A percentile compares a stretch with the other conserved stretches of the same genome.
These are phyloP conservation scores for Phlebiopsis gigantea DNA, from an alignment of 768 basidiomycete genomes.

Conservation along the genomic window DNA sequence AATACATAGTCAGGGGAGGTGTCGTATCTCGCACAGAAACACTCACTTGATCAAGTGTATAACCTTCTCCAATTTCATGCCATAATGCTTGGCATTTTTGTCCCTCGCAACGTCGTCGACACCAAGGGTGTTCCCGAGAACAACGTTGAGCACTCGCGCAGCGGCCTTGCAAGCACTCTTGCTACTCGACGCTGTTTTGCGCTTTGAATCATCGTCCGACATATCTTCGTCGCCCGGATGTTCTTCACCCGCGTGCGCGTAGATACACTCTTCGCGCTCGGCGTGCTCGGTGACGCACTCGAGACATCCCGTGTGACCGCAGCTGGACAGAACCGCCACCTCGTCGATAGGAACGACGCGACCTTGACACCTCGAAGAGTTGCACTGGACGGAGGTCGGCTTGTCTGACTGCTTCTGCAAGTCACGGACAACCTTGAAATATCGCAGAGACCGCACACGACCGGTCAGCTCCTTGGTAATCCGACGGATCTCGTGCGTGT, in stretches of 20 bases:
- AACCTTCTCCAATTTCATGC: conserved; percentile 76
- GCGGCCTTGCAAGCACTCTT: conserved; percentile 60
- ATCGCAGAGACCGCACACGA: conserved; percentile 84
- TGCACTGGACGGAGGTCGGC: conserved; percentile 57
- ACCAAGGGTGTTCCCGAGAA: conserved; percentile 73
- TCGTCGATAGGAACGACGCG: conserved; percentile 56
- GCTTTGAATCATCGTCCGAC: not conserved
- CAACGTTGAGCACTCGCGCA: conserved; percentile 76
- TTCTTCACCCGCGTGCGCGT: conserved; percentile 51
- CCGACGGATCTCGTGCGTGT: conserved; percentile 79
- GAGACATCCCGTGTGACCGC: conserved; percentile 84
- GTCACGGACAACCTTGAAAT: conserved; percentile 88
- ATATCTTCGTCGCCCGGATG: not conserved
- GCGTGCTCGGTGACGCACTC: conserved; percentile 70
- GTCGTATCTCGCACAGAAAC: not conserved
- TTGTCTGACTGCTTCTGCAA: conserved; percentile 69
- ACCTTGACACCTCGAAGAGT: conserved; percentile 43
- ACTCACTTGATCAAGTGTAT: conserved; percentile 70
- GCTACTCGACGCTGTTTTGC: not conserved
- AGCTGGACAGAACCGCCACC: conserved; percentile 83
- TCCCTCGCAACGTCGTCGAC: conserved; percentile 73
- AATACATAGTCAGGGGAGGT: not conserved
- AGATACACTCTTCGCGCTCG: conserved; percentile 77
- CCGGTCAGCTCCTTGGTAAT: conserved; percentile 72
- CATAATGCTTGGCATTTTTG: conserved; percentile 71